These are phyloP conservation scores for Xylariaceae sp. DNA, from an alignment of 2,329 filamentous ascomycete species.

Conservation along the genomic window DNA sequence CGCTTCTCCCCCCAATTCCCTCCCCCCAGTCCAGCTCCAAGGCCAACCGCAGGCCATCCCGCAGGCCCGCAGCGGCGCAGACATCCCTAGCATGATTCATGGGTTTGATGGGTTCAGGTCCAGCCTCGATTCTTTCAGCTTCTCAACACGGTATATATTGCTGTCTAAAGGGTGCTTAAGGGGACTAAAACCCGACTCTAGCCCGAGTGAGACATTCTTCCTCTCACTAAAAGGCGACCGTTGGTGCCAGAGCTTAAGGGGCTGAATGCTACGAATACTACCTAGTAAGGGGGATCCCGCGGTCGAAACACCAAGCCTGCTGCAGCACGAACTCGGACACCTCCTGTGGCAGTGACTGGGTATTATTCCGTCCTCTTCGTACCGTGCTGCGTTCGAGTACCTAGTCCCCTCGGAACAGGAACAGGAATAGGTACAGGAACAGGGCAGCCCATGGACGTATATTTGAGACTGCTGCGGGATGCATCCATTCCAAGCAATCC, in stretches of 20 bases:
- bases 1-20: background rate
- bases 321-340: background rate
- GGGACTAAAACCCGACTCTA: background rate
- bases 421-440: too few species aligned
- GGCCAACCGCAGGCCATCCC: too few species aligned
- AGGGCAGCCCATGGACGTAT: background rate
- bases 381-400: too few species aligned
- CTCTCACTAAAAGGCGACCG: background rate
- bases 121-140: background rate
- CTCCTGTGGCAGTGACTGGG: too few species aligned
- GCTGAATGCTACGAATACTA: background rate
- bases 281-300: background rate
- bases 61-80: background rate
- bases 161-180: background rate
- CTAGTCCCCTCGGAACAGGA: too few species aligned
- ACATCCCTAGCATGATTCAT: background rate
- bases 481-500: background rate
- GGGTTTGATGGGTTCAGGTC: background rate
- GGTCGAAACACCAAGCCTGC: background rate
- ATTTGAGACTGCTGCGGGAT: background rate
- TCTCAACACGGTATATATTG: background rate
- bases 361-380: too few species aligned
- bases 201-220: background rate
- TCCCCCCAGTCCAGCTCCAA: too few species aligned
- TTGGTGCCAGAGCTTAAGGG: background rate